A percentile compares a stretch with the other conserved stretches of the same genome.
Evolutionary conservation across 2,329 filamentous ascomycete genomes (phyloP).

Genomic region (Hypoxylon sp.): DNA sequence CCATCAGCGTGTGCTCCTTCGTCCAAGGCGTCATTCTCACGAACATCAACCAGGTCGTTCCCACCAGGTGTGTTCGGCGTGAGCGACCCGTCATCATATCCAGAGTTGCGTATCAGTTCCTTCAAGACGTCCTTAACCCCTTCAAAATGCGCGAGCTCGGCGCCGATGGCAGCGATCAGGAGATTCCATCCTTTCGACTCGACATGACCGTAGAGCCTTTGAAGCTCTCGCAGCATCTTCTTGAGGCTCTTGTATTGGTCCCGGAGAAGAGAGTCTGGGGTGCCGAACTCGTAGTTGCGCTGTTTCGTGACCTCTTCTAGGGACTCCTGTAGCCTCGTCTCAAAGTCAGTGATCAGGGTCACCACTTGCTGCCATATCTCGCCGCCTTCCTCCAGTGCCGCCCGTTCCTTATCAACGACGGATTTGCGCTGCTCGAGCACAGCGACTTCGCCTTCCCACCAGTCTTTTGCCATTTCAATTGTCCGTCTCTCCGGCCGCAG

Average conservation of each 20-base stretch:
- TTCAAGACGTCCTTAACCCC: constrained; percentile 72
- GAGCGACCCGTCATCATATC: constrained; percentile 47
- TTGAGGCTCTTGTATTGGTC: constrained; percentile 70
- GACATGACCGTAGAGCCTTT: constrained; percentile 67
- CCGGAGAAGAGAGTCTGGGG: constrained; percentile 58
- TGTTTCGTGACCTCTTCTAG: constrained; percentile 41
- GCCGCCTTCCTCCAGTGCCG: constrained; percentile 77
- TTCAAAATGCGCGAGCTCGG: constrained; percentile 77
- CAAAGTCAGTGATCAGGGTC: constrained; percentile 73
- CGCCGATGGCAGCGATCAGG: constrained; percentile 81
- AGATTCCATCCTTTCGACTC: constrained; percentile 79
- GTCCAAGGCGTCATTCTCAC: constrained; percentile 20
- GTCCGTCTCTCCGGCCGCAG: constrained; percentile 77
- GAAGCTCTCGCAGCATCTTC: constrained; percentile 68
- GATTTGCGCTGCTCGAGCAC: constrained; percentile 68
- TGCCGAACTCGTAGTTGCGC: constrained; percentile 47
- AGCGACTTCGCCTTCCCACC: constrained; percentile 76
- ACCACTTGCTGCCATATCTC: constrained; percentile 76
- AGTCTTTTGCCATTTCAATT: constrained; percentile 77
- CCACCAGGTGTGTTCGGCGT: constrained; percentile 23
- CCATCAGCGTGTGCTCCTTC: constrained; percentile 22
- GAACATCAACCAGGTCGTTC: constrained; percentile 41
- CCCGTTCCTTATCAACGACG: constrained; percentile 72
- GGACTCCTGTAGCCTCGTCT: constrained; percentile 58
- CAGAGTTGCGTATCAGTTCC: constrained; percentile 54